Percentiles rank a stretch among this genome's conserved stretches.
phyloP scores from a whole-genome alignment of 176 grass and related monocot genomes.

The Saccharum officinarum region DNA sequence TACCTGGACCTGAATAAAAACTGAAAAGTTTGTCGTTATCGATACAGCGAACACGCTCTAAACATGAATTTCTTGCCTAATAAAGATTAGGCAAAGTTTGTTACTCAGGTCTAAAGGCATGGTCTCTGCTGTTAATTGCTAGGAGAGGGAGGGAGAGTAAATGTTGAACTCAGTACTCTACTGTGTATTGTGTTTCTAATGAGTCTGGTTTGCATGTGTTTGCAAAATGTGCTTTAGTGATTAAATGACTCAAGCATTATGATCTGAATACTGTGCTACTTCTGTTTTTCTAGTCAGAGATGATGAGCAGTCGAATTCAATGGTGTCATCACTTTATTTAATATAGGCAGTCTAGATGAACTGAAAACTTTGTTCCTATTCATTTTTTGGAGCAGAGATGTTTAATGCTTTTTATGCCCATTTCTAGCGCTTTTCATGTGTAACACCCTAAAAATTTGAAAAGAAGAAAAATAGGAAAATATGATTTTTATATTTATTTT shows the following conservation, averaged over 20 bases:
- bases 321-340: not conserved
- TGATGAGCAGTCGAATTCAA: not conserved
- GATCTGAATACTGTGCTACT: not conserved
- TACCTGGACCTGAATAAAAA: too few relatives aligned
- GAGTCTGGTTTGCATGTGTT: not conserved
- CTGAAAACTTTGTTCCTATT: too few relatives aligned
- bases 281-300: not conserved
- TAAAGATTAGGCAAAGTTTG: not conserved
- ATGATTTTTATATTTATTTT: too few relatives aligned
- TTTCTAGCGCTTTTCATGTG: too few relatives aligned
- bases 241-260: not conserved
- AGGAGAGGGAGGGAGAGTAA: not conserved
- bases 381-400: too few relatives aligned
- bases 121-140: not conserved
- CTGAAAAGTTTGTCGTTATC: too few relatives aligned
- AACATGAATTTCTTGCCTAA: not conserved
- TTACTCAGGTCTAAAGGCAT: not conserved
- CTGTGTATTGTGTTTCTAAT: not conserved
- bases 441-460: too few relatives aligned
- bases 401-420: too few relatives aligned
- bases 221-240: not conserved
- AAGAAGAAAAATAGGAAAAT: too few relatives aligned
- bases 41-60: too few relatives aligned
- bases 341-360: slow-evolving; percentile 11
- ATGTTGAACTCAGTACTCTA: not conserved